phyloP scores from a whole-genome alignment of 768 basidiomycete species.

The Rhizopogon vinicolor region DNA sequence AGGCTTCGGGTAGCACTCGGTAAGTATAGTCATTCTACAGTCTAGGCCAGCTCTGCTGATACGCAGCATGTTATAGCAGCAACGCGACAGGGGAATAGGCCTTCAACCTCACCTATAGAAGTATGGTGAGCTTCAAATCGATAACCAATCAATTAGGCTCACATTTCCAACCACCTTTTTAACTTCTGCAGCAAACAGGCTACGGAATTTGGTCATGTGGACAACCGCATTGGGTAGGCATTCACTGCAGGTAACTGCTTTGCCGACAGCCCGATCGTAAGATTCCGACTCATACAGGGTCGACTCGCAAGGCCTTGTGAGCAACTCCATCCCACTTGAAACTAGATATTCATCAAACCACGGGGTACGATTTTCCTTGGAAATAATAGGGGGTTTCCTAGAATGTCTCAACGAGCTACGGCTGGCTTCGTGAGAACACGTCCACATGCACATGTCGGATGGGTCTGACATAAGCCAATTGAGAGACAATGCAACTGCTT shows the following conservation, averaged over 20 bases:
- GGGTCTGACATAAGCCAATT: no score
- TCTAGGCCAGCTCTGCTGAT: no score
- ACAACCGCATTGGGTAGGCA: background rate
- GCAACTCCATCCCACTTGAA: background rate
- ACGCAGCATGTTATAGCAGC: no score
- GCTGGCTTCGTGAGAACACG: no score
- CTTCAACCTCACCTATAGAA: no score
- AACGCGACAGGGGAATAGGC: no score
- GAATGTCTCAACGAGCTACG: no score
- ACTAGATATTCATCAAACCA: background rate
- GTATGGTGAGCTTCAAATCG: background rate
- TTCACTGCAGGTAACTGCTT: background rate
- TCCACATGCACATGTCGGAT: no score
- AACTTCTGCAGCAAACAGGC: background rate
- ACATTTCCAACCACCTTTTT: background rate
- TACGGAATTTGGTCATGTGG: background rate
- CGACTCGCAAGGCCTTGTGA: background rate
- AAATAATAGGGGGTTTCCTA: background rate
- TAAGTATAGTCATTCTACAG: no score
- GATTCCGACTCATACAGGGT: background rate
- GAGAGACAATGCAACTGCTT: slow-evolving; percentile 1
- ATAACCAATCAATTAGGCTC: background rate
- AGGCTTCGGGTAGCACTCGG: no score
- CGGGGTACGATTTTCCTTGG: background rate
- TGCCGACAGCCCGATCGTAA: background rate